These are phyloP conservation scores for Rhodosorus marinus DNA, from an alignment of 23 red algal species.

Conservation along the genomic window DNA sequence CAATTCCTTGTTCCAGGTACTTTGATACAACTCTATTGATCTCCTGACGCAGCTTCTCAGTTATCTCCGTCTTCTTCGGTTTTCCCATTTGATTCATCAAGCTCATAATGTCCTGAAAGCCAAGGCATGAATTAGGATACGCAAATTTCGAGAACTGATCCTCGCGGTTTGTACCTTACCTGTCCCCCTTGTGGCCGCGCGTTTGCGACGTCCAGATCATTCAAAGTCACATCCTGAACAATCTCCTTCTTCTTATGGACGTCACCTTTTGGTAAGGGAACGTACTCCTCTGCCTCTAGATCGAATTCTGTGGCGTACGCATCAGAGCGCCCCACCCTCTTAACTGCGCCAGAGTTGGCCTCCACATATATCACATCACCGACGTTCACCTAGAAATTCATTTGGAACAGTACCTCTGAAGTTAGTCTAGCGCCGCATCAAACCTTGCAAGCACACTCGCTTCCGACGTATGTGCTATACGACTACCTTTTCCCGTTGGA, in stretches of 20 bases:
- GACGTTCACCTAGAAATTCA: too few species aligned
- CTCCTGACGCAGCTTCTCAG: constrained; percentile 78
- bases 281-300: constrained; percentile 93
- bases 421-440: too few species aligned
- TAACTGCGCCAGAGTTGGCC: constrained; percentile 80
- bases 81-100: constrained; percentile 75
- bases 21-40: constrained; percentile 86
- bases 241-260: constrained; percentile 86
- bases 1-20: constrained; percentile 71
- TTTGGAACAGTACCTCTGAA: too few species aligned
- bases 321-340: constrained; percentile 80
- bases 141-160: too few species aligned
- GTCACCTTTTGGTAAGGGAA: constrained; percentile 90
- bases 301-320: constrained; percentile 88
- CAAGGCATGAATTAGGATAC: too few species aligned
- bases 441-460: too few species aligned
- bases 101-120: constrained; percentile 73
- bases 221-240: constrained; percentile 87
- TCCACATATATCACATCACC: constrained; percentile 98
- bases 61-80: constrained; percentile 94
- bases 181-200: constrained; percentile 64
- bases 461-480: too few species aligned
- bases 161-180: too few species aligned
- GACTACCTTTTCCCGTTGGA: constrained; percentile 79
- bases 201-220: constrained; percentile 93